These are phyloP conservation scores for Phialophora macrospora DNA, from an alignment of 2,329 filamentous ascomycete species.

Conservation along the genomic window DNA sequence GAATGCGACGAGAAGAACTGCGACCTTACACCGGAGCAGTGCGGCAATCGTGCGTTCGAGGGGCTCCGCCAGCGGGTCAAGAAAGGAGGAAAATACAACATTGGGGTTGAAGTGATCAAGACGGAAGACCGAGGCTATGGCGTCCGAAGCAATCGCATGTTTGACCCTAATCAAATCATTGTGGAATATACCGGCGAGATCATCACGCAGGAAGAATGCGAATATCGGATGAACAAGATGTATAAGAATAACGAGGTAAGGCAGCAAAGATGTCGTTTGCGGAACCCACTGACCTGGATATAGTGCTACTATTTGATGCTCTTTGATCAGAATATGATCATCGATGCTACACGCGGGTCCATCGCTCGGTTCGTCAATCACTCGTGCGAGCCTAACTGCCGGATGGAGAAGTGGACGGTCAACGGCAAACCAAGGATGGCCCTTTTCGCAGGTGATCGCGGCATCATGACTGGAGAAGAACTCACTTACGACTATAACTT, in stretches of 20 bases:
- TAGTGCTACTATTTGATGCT: conserved; percentile 99
- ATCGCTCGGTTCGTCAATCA: conserved; percentile 99
- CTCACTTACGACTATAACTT: conserved; percentile 91
- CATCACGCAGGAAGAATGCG: conserved; percentile 91
- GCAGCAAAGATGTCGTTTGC: conserved; percentile 22
- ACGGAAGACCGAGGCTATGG: conserved; percentile 87
- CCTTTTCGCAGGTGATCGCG: conserved; percentile 85
- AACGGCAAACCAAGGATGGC: conserved; percentile 93
- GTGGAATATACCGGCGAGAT: conserved; percentile 99
- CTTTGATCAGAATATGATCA: conserved; percentile 97
- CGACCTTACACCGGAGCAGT: conserved; percentile 72
- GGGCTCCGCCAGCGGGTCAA: conserved; percentile 75
- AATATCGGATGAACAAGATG: conserved; percentile 86
- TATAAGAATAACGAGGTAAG: conserved; percentile 92
- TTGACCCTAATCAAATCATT: conserved; percentile 89
- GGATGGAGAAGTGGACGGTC: conserved; percentile 98
- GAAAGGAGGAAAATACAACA: conserved; percentile 81
- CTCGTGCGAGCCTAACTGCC: conserved; percentile 93
- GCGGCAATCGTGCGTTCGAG: conserved; percentile 86
- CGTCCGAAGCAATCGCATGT: conserved; percentile 86
- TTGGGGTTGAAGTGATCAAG: conserved; percentile 94
- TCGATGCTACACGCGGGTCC: conserved; percentile 85
- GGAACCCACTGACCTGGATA: conserved; percentile 34
- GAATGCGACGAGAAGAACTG: conserved; percentile 94
- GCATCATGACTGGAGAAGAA: conserved; percentile 93